phyloP scores from a whole-genome alignment of 306 rosid species.

The Prunus campanulata region DNA sequence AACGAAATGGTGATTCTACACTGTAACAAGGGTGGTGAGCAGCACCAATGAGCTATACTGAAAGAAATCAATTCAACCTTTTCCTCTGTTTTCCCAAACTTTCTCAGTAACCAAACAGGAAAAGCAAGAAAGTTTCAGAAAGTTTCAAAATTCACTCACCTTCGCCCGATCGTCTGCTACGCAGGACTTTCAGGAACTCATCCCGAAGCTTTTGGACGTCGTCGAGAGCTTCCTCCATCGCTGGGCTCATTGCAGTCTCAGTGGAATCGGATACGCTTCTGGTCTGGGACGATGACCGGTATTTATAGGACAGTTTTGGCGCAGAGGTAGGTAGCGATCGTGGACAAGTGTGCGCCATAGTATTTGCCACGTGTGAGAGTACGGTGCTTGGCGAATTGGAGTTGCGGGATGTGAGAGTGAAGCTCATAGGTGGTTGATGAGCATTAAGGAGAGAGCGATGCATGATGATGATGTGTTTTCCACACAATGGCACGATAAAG shows the following conservation, averaged over 20 bases:
- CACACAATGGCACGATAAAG: no score
- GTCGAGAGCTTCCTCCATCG: slow-evolving; percentile 40
- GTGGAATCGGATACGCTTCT: neutral
- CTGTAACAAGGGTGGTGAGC: neutral
- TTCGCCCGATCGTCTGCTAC: slow-evolving; percentile 44
- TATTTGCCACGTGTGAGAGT: slow-evolving; percentile 30
- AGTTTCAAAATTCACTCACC: slow-evolving; percentile 26
- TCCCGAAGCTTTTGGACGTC: slow-evolving; percentile 48
- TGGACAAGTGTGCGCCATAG: slow-evolving; percentile 28
- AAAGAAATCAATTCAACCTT: neutral
- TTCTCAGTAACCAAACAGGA: slow-evolving; percentile 7
- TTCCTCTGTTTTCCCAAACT: neutral
- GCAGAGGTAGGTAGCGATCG: slow-evolving; percentile 6
- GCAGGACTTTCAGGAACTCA: slow-evolving; percentile 47
- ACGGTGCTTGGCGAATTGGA: neutral
- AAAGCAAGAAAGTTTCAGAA: neutral
- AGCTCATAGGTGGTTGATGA: neutral
- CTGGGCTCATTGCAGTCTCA: neutral
- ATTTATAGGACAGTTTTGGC: slow-evolving; percentile 21
- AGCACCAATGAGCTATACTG: neutral
- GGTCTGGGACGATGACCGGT: neutral
- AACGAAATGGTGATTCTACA: no score
- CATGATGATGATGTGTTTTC: neutral
- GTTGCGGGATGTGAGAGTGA: neutral
- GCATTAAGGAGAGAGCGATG: neutral